Evolutionary conservation across 2,329 filamentous ascomycete species (phyloP), one percentile per base, ranked within the genome.

Genomic region (Tolypocladium pustulatum): DNA sequence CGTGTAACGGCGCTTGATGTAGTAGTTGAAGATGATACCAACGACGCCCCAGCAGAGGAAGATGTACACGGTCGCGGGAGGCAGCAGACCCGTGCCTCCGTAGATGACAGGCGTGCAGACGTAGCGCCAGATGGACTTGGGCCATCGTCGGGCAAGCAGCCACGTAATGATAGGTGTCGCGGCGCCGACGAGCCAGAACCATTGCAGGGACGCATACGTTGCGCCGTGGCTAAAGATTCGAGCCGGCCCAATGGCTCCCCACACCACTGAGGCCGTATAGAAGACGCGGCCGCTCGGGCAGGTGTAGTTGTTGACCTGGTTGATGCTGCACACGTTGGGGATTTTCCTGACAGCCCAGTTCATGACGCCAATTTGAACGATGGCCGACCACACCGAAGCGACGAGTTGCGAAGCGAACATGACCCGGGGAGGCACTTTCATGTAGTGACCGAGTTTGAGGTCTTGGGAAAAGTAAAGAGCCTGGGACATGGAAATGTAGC

Each of bases 11-110:
- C 84, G 78, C 68, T 82, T 82, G 68, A 90, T 81, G 64, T 78
- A 83, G 65, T 81, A 86, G 72, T 90, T 89, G 75, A 90, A 90
- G 40, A 86, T 63, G 54, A 81, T 79, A 10, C 88, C 88, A 8
- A 88, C 82, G 32, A 83, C 68, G 4, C 83, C 86, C 88, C 88
- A 90, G 66, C 82, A 82, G 52, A 88, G 81, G 67, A 89, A 91
- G 63, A 84, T 89, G 62, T 88, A 82, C 0, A 85, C 82, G 0
- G 85, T 88, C 0, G 88, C 88, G 0, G 88, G 87, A 12, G 87
- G 88, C 12, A 90, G 78, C 63, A 80, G 74, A 53, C 81, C 80
- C 0, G 81, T 78, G 32, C 85, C 85, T 55, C 85, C 86, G 67
- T 87, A 89, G 63, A 91, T 81, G 55, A 90, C 77, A 0, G 87